Evolutionary conservation across 345 rosid genomes (phyloP).

Genomic region (Durio zibethinus): DNA sequence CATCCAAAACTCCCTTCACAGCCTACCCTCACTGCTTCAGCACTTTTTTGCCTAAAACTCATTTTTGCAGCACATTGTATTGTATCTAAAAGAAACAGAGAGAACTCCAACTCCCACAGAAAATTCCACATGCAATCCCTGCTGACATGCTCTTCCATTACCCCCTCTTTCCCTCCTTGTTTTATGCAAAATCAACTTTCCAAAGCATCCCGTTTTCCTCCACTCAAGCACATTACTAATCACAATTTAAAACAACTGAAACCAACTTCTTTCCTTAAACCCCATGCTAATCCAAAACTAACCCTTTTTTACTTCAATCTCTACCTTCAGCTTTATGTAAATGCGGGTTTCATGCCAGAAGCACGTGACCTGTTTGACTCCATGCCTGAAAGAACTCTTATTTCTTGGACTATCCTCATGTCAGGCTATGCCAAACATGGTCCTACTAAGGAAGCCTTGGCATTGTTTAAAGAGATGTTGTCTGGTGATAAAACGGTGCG

Average conservation of each 20-base stretch:
- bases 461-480: slow-evolving; percentile 18
- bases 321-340: slow-evolving; percentile 12
- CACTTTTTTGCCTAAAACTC: background rate
- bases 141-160: slow-evolving; percentile 3
- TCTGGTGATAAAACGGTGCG: background rate
- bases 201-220: background rate
- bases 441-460: slow-evolving; percentile 12
- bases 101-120: background rate
- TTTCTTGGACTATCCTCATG: slow-evolving; percentile 32
- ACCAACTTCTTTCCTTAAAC: slow-evolving; percentile 1
- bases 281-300: background rate
- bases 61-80: background rate
- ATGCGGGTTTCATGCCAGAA: slow-evolving; percentile 19
- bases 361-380: slow-evolving; percentile 15
- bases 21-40: background rate
- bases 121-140: slow-evolving; percentile 17
- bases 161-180: background rate
- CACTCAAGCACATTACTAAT: background rate
- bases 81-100: background rate
- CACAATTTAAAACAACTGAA: background rate
- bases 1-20: background rate
- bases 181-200: background rate
- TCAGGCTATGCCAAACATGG: slow-evolving; percentile 28
- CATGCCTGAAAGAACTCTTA: slow-evolving; percentile 27
- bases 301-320: slow-evolving; percentile 15